Percentiles rank a stretch among this genome's conserved stretches.
Evolutionary conservation across 768 basidiomycete genomes (phyloP).

Genomic region (Boletus insuetus): DNA sequence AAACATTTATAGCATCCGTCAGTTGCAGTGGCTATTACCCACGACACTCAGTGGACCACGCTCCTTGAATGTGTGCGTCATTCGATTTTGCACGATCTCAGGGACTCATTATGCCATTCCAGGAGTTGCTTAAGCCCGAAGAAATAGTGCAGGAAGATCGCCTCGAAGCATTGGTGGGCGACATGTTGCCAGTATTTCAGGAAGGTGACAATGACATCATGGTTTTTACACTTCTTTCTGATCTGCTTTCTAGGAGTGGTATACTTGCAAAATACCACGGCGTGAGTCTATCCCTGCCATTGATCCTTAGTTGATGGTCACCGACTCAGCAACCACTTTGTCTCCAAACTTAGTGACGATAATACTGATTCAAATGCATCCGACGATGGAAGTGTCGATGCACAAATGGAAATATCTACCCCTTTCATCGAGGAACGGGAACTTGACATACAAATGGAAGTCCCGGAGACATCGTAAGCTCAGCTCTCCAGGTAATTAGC

Average conservation of each 20-base stretch:
- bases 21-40: not conserved
- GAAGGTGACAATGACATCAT: not conserved
- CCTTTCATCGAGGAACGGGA: no score
- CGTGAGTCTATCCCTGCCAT: not conserved
- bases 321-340: no score
- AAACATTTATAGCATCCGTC: not conserved
- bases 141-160: not conserved
- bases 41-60: not conserved
- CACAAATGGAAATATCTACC: no score
- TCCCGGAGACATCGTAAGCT: not conserved
- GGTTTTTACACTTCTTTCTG: not conserved
- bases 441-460: not conserved
- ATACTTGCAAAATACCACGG: not conserved
- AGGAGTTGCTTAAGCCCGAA: not conserved
- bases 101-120: not conserved
- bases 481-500: not conserved
- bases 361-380: no score
- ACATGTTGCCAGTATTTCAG: not conserved
- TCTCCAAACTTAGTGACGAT: no score
- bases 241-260: not conserved
- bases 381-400: no score
- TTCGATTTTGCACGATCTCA: not conserved
- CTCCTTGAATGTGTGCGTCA: not conserved
- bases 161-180: not conserved
- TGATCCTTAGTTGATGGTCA: not conserved